Evolutionary conservation across 2,329 filamentous ascomycete genomes (phyloP).

Genomic region (Calonectria ilicicola): DNA sequence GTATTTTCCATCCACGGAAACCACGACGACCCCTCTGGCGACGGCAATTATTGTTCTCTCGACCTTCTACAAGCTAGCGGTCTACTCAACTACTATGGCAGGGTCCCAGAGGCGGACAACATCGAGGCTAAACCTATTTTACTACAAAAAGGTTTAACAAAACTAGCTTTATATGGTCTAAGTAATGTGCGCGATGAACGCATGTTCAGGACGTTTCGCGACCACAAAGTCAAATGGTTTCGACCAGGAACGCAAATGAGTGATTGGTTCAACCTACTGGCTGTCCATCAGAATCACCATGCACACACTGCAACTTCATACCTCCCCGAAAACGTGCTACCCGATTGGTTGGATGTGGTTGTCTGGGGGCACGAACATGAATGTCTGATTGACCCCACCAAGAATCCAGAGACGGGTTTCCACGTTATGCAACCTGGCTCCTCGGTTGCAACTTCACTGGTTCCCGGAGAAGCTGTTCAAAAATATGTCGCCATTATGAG

Average conservation of each 20-base stretch:
- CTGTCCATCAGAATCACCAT: constrained; percentile 96
- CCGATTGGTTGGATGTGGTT: constrained; percentile 89
- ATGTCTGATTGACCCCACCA: constrained; percentile 85
- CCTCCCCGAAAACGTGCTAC: constrained; percentile 91
- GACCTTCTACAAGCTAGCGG: constrained; percentile 93
- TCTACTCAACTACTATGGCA: constrained; percentile 94
- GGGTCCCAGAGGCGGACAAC: constrained; percentile 94
- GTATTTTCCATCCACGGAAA: constrained; percentile 99
- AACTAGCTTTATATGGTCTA: constrained; percentile 91
- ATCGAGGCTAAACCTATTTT: constrained; percentile 92
- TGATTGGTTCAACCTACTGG: constrained; percentile 97
- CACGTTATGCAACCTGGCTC: constrained; percentile 98
- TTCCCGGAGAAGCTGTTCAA: constrained; percentile 87
- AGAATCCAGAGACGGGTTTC: constrained; percentile 90
- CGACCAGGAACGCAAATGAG: constrained; percentile 81
- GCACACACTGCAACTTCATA: constrained; percentile 94
- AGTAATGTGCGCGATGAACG: constrained; percentile 97
- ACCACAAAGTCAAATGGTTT: constrained; percentile 95
- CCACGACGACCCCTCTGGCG: constrained; percentile 97
- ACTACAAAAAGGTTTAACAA: constrained; percentile 92
- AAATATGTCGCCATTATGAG: constrained; percentile 92
- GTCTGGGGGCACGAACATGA: constrained; percentile 99
- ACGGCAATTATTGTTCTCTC: constrained; percentile 90
- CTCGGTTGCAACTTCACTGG: constrained; percentile 92
- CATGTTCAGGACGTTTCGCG: constrained; percentile 91